Percentiles rank a stretch among this genome's conserved stretches.
Evolutionary conservation across 352 stramenopile species (phyloP).

Genomic region (Sclerospora graminicola): DNA sequence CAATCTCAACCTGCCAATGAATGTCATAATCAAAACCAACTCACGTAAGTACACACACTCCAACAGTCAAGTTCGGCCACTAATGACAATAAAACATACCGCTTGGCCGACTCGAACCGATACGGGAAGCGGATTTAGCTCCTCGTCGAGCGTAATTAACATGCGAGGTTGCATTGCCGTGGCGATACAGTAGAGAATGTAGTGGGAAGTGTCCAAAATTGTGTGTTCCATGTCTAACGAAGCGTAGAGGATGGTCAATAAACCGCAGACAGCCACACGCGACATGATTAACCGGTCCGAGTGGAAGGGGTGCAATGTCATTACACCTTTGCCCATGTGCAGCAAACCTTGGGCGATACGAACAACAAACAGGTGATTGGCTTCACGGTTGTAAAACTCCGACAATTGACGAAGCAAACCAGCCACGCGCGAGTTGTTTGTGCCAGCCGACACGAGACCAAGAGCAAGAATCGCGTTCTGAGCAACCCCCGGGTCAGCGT

Average conservation of each 20-base stretch:
- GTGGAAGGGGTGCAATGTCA: slow-evolving; percentile 97
- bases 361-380: slow-evolving; percentile 96
- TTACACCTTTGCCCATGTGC: slow-evolving; percentile 98
- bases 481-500: slow-evolving; percentile 93
- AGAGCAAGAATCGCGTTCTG: slow-evolving; percentile 97
- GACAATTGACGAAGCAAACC: slow-evolving; percentile 94
- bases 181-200: slow-evolving; percentile 97
- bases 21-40: not conserved
- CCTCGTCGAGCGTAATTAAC: slow-evolving; percentile 96
- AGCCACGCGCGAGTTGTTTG: slow-evolving; percentile 99
- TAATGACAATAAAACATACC: slow-evolving; percentile 34
- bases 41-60: slow-evolving; percentile 7
- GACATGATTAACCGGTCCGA: slow-evolving; percentile 90
- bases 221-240: slow-evolving; percentile 97
- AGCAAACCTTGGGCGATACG: slow-evolving; percentile 98
- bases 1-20: slow-evolving; percentile 89
- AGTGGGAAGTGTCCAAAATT: slow-evolving; percentile 97
- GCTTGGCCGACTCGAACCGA: slow-evolving; percentile 98
- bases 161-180: slow-evolving; percentile 98
- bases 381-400: slow-evolving; percentile 98
- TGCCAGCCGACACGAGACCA: slow-evolving; percentile 94
- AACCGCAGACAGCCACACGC: slow-evolving; percentile 87
- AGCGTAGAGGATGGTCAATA: slow-evolving; percentile 94
- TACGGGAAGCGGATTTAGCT: slow-evolving; percentile 92
- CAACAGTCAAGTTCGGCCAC: not conserved